Evolutionary conservation across 345 rosid species (phyloP), one percentile per base, ranked within the genome.

Genomic region (Iberis pinnata): DNA sequence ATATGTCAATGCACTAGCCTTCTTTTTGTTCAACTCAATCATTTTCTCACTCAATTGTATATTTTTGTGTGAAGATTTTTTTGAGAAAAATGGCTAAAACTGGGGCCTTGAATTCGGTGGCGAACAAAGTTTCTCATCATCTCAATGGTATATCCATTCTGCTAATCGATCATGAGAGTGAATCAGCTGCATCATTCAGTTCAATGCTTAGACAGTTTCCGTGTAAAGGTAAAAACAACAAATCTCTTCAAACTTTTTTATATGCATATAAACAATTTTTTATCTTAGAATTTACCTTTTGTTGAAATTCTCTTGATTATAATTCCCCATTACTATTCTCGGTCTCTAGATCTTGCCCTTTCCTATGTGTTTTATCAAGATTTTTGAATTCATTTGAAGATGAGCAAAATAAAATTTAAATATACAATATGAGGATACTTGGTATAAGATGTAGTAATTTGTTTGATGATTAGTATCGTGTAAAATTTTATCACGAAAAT

Each of bases 131-230:
- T 43, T 12, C 3, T 15, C 5, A 49, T 0, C 0, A 1, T 5
- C 5, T n/a, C 41, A 12, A 15, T 31, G 64, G 50, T 6, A 19
- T 38, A 24, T 35, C 20, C 8, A 25, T 65, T 13, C 14, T 65
- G 17, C 17, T 65, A 3, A 57, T 65, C 7, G 70, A 65, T 1
- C 12, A 56, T 65, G 70, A 65, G 5, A 13, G 4, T n/a, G 6
- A 22, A 19, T 56, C 58, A 18, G 3, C 25, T 16, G 8, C 40
- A 2, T 42, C 47, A 18, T 53, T 65, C 40, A 56, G 24, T 7
- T 13, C 32, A 56, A 49, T 57, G 39, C 41, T 65, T 36, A 10
- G 22, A 48, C 3, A 4, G 0, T 12, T 49, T 33, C 42, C 58
- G 1, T 24, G 33, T 9, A 56, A 35, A 2, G 58, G 64, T 65